Conservation (phyloP, 2,329 filamentous ascomycete genomes). For the Parascedosporium putredinis region DNA sequence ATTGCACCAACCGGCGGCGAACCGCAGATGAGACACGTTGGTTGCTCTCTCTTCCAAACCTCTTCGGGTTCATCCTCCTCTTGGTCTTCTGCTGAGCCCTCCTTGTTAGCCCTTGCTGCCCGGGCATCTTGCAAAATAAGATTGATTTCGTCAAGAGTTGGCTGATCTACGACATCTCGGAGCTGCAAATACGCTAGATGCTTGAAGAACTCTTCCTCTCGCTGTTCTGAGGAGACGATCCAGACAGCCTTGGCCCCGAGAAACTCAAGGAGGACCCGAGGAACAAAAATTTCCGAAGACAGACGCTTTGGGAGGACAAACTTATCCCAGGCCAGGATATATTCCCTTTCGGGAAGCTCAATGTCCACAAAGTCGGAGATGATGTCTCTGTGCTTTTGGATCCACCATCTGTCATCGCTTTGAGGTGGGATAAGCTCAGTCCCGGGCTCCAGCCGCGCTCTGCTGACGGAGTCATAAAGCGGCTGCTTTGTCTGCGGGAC, state of each 20-base stretch:
- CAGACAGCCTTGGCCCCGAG: conserved; percentile 38
- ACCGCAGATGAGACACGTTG: neutral
- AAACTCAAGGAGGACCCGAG: conserved; percentile 41
- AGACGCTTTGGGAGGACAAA: conserved; percentile 41
- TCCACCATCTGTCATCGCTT: conserved; percentile 41
- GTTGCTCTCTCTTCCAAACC: neutral
- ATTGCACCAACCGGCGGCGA: neutral
- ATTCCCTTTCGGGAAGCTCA: conserved; percentile 43
- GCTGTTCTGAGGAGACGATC: conserved; percentile 36
- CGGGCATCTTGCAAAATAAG: conserved; percentile 32
- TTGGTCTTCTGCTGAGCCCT: neutral
- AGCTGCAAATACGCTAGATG: conserved; percentile 41
- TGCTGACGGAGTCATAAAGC: conserved; percentile 48
- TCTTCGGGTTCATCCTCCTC: neutral
- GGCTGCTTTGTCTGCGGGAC: conserved; percentile 41
- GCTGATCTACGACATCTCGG: conserved; percentile 34
- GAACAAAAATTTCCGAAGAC: conserved; percentile 40
- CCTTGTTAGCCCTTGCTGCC: conserved; percentile 15
- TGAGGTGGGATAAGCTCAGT: conserved; percentile 31
- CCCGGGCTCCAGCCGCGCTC: conserved; percentile 38
- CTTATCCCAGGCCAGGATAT: conserved; percentile 47
- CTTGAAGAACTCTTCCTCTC: conserved; percentile 44
- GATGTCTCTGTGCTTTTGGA: conserved; percentile 48
- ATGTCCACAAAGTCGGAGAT: conserved; percentile 48
- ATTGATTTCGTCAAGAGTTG: conserved; percentile 31